Evolutionary conservation across 1,284 basidiomycete genomes (phyloP).

Genomic region (Heterobasidion occidentale): DNA sequence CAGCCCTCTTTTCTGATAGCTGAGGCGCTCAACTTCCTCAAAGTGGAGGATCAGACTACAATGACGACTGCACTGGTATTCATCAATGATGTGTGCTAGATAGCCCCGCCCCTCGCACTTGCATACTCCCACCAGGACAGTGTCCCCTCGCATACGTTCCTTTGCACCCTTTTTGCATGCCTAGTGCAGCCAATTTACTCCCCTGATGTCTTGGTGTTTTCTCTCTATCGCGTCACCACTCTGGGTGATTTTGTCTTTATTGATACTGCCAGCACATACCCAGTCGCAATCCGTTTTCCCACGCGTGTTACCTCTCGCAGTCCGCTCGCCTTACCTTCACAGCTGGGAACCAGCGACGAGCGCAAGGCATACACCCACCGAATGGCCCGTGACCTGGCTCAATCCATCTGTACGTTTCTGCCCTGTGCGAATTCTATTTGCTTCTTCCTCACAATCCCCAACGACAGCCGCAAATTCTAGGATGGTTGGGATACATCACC

Average conservation of each 20-base stretch:
- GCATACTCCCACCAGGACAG: no score
- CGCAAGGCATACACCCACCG: slow-evolving; percentile 1
- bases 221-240: background rate
- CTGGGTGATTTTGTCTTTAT: background rate
- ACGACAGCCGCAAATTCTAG: slow-evolving; percentile 2
- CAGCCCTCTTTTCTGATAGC: no score
- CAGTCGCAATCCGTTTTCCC: slow-evolving; percentile 8
- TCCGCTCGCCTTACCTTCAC: slow-evolving; percentile 26
- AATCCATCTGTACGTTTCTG: background rate
- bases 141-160: background rate
- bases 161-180: background rate
- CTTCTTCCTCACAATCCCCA: background rate
- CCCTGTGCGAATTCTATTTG: background rate
- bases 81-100: no score
- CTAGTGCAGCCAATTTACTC: background rate
- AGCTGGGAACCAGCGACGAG: slow-evolving; percentile 15
- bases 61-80: no score
- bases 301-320: slow-evolving; percentile 21
- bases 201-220: background rate
- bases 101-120: no score
- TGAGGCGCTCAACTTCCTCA: no score
- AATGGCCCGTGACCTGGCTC: slow-evolving; percentile 6
- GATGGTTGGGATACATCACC: slow-evolving; percentile 7
- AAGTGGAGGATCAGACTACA: no score
- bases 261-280: slow-evolving; percentile 1